These are phyloP conservation scores for Rhodotorula sp. DNA, from an alignment of 1,284 basidiomycete species.

Conservation along the genomic window DNA sequence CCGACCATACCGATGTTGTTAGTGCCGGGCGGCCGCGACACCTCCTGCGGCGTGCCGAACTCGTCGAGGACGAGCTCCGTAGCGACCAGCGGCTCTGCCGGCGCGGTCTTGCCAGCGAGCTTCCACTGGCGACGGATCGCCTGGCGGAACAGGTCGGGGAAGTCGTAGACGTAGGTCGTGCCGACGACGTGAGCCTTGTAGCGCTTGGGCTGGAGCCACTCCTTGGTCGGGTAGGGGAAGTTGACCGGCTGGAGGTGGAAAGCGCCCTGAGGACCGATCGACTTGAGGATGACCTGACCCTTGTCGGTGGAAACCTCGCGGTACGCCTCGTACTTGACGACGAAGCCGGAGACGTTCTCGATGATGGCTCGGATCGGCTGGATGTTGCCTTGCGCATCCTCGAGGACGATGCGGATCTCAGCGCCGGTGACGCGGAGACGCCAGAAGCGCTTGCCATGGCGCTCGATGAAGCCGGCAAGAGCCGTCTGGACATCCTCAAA, in stretches of 20 bases:
- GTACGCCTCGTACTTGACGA: slow-evolving; percentile 98
- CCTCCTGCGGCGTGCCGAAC: slow-evolving; percentile 82
- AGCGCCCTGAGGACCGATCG: slow-evolving; percentile 84
- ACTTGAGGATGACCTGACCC: slow-evolving; percentile 89
- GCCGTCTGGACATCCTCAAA: slow-evolving; percentile 96
- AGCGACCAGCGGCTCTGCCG: slow-evolving; percentile 75
- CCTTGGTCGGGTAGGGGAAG: slow-evolving; percentile 91
- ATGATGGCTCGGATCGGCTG: slow-evolving; percentile 96
- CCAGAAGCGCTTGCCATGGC: slow-evolving; percentile 97
- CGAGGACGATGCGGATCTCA: slow-evolving; percentile 92
- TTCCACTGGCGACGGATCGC: slow-evolving; percentile 91
- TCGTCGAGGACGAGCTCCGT: slow-evolving; percentile 93
- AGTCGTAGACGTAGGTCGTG: slow-evolving; percentile 97
- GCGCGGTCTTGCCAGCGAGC: slow-evolving; percentile 63
- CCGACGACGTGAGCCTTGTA: slow-evolving; percentile 99
- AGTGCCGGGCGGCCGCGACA: slow-evolving; percentile 85
- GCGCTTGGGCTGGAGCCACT: slow-evolving; percentile 97
- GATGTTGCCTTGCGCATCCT: slow-evolving; percentile 87
- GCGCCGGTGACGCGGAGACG: slow-evolving; percentile 95
- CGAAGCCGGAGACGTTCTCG: slow-evolving; percentile 97
- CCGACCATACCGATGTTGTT: slow-evolving; percentile 98
- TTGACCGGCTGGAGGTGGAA: slow-evolving; percentile 90
- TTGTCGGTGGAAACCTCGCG: slow-evolving; percentile 96
- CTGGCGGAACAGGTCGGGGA: slow-evolving; percentile 97
- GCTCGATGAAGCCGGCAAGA: slow-evolving; percentile 95